Conservation (phyloP, 768 basidiomycete species). For the Phanerodontia chrysosporium region DNA sequence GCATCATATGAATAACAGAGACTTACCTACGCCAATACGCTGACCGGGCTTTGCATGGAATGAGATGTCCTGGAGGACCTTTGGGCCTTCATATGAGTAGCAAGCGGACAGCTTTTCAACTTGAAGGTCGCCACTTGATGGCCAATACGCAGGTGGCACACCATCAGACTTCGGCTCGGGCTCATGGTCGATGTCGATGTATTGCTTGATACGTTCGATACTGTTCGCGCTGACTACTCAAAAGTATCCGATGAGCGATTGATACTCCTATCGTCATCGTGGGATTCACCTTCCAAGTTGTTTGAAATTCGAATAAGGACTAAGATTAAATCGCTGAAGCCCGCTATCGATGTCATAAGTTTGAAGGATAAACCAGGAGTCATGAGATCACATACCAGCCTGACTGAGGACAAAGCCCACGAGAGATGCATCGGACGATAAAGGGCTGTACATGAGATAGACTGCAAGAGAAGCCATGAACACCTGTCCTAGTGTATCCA, state of each 20-base stretch:
- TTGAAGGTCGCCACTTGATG: constrained; percentile 46
- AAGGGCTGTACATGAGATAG: constrained; percentile 44
- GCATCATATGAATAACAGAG: constrained; percentile 45
- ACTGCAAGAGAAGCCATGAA: constrained; percentile 50
- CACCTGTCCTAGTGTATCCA: constrained; percentile 52
- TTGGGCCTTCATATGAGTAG: constrained; percentile 46
- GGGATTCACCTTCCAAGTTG: constrained; percentile 34
- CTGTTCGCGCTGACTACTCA: constrained; percentile 16
- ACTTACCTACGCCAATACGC: constrained; percentile 42
- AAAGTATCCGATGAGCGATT: background rate
- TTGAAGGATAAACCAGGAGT: background rate
- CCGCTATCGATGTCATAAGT: constrained; percentile 30
- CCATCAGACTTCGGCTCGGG: constrained; percentile 32
- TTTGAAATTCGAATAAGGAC: constrained; percentile 45
- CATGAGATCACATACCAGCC: constrained; percentile 30
- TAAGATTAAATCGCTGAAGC: constrained; percentile 54
- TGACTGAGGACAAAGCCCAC: constrained; percentile 36
- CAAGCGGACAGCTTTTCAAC: constrained; percentile 51
- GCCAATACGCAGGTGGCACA: constrained; percentile 60
- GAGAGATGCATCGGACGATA: constrained; percentile 38
- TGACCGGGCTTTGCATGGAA: constrained; percentile 52
- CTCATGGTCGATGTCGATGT: constrained; percentile 53
- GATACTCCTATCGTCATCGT: background rate
- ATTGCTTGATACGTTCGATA: constrained; percentile 48
- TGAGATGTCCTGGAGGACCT: constrained; percentile 52